Conservation (phyloP, 768 basidiomycete genomes). For the Epithele typhae region DNA sequence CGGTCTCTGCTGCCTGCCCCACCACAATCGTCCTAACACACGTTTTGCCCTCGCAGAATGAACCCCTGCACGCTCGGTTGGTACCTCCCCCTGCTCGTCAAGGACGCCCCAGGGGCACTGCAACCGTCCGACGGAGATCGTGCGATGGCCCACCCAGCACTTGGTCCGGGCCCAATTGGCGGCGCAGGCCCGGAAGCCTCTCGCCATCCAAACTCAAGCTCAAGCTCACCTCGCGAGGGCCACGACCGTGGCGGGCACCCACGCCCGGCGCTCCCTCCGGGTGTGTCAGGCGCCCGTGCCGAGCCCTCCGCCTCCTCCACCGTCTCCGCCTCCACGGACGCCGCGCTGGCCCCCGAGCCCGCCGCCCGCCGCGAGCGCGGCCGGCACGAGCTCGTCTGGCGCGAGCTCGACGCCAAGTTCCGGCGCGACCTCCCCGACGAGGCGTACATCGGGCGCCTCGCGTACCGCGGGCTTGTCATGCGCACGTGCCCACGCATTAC, state of each 20-base stretch:
- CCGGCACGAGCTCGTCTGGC: constrained; percentile 43
- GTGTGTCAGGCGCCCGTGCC: neutral
- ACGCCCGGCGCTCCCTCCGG: neutral
- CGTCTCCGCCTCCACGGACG: neutral
- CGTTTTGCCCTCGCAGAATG: constrained; percentile 51
- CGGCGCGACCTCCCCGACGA: constrained; percentile 87
- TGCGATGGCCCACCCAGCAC: constrained; percentile 12
- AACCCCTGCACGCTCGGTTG: constrained; percentile 96
- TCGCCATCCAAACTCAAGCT: neutral
- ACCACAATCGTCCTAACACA: no score
- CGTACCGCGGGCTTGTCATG: constrained; percentile 89
- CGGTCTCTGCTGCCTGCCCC: no score
- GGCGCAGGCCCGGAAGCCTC: constrained; percentile 1
- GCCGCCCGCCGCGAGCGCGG: constrained; percentile 10
- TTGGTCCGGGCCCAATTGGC: neutral
- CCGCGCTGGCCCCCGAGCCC: constrained; percentile 3
- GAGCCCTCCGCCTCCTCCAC: neutral
- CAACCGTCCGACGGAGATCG: constrained; percentile 44
- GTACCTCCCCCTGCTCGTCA: constrained; percentile 86
- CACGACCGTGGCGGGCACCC: neutral
- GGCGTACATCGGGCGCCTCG: constrained; percentile 80
- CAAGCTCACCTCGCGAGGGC: neutral
- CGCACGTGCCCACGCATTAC: constrained; percentile 59
- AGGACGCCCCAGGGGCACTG: constrained; percentile 60
- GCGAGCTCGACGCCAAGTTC: constrained; percentile 79